Percentiles rank a stretch among this genome's conserved stretches.
Conservation (phyloP, 116 monocot species). For the Papilionanthe hybrid region DNA sequence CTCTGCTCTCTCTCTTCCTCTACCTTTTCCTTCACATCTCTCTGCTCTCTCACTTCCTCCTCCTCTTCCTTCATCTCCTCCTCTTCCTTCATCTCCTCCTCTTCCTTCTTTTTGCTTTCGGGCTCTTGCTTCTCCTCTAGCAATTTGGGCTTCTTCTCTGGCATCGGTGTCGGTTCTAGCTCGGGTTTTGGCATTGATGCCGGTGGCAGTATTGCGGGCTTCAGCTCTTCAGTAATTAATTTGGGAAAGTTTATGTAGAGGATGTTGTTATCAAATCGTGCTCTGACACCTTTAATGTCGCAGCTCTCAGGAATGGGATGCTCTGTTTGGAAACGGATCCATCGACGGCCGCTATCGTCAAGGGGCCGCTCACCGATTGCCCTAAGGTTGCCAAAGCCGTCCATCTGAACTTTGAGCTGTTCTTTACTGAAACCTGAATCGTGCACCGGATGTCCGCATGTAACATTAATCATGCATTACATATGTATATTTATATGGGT, state of each 20-base stretch:
- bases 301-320: neutral
- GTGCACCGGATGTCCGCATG: too few relatives aligned
- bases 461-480: too few relatives aligned
- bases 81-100: neutral
- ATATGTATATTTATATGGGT: too few relatives aligned
- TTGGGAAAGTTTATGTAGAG: constrained; percentile 6
- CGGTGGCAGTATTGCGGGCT: neutral
- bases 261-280: neutral
- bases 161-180: neutral
- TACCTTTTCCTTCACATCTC: neutral
- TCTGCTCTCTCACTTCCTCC: neutral
- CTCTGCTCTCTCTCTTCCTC: neutral
- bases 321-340: constrained; percentile 5
- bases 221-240: neutral
- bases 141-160: neutral
- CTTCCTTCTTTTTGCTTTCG: neutral
- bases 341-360: neutral
- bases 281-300: neutral
- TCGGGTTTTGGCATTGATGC: neutral
- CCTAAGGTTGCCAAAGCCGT: constrained; percentile 24
- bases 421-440: constrained; percentile 46
- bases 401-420: constrained; percentile 42
- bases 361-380: constrained; percentile 35
- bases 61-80: neutral
- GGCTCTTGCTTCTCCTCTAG: constrained; percentile 2